phyloP scores from a whole-genome alignment of 1,284 basidiomycete species.

The Stereum hirsutum region DNA sequence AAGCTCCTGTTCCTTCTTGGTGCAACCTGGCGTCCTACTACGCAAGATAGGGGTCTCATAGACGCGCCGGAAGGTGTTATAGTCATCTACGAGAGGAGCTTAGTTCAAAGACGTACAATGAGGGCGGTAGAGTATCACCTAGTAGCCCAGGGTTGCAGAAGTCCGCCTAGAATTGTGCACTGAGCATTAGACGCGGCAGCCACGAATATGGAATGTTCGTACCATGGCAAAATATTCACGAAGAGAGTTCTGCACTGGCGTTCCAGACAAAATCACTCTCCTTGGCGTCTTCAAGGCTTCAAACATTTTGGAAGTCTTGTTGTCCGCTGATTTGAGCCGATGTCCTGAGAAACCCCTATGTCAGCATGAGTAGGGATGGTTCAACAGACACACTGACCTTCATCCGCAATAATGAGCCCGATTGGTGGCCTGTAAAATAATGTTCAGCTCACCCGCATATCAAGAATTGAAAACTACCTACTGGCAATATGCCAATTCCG shows the following conservation, averaged over 20 bases:
- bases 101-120: constrained; percentile 7
- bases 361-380: not conserved
- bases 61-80: constrained; percentile 65
- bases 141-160: constrained; percentile 92
- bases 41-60: constrained; percentile 90
- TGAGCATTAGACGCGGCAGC: not conserved
- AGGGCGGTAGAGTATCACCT: constrained; percentile 34
- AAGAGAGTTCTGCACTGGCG: constrained; percentile 95
- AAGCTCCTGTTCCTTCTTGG: constrained; percentile 60
- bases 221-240: constrained; percentile 97
- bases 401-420: constrained; percentile 92
- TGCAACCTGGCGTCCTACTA: constrained; percentile 74
- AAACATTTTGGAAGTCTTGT: constrained; percentile 90
- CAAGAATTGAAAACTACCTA: constrained; percentile 20
- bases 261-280: constrained; percentile 88
- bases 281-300: constrained; percentile 67
- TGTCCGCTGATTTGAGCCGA: constrained; percentile 86
- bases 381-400: constrained; percentile 42
- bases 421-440: constrained; percentile 62
- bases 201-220: constrained; percentile 11
- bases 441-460: not conserved
- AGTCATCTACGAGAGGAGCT: constrained; percentile 43
- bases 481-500: constrained; percentile 57
- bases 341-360: constrained; percentile 50
- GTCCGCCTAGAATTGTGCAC: constrained; percentile 50